Evolutionary conservation across 1,139 yeast genomes (phyloP), one percentile per base, ranked within the genome.

Genomic region (Yamadazyma dendronema): DNA sequence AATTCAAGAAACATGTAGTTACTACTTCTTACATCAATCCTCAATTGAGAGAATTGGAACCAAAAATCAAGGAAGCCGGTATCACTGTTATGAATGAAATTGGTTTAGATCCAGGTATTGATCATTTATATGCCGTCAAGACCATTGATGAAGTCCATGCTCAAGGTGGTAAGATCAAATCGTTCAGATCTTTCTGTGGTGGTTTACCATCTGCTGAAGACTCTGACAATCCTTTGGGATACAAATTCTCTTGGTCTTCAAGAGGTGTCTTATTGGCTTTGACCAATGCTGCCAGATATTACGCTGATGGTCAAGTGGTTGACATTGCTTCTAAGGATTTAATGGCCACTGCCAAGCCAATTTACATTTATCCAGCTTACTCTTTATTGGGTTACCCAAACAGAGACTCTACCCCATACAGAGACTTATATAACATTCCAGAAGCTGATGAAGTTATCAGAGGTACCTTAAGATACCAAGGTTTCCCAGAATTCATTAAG

Each of bases 211-310:
- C 98, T 22, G 97, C 98, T 48, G 97, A 92, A 71, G 79, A 82
- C 64, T 90, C 97, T 25, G 96, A 88, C 70, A 92, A 92, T 68
- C 98, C 98, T 42, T 78, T 92, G 63, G 98, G 98, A 51, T 92
- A 92, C 80, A 92, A 92, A 74, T 92, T 92, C 71, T 90, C 97
- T 32, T 92, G 98, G 98, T 88, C 97, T 31, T 89, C 97, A 33
- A 83, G 98, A 67, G 98, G 98, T 67, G 97, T 92, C 32, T 73
- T 92, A 58, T 78, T 92, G 56, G 98, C 98, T 17, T 78, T 92
- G 61, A 84, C 96, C 76, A 92, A 92, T 74, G 74, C 85, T 44
- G 98, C 98, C 49, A 81, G 79, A 57, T 90, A 81, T 74, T 90
- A 84, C 80, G 72, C 83, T 67, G 82, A 88, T 57, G 97, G 97